Evolutionary conservation across 176 grass and related monocot species (phyloP).

Genomic region (Zea luxurians): DNA sequence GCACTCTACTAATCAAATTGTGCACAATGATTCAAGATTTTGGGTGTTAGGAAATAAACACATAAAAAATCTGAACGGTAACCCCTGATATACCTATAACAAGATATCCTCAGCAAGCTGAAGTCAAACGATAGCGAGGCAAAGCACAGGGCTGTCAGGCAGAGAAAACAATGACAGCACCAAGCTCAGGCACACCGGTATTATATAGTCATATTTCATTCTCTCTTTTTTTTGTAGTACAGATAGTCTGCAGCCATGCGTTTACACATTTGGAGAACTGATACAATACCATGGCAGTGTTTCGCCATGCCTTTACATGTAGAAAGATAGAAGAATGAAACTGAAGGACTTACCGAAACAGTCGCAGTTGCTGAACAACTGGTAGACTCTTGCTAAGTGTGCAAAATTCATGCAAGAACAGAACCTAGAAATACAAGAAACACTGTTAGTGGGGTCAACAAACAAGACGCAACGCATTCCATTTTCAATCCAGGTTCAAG

Average conservation of each 20-base stretch:
- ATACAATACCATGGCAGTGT: background rate
- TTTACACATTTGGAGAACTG: constrained; percentile 26
- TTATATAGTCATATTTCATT: constrained; percentile 24
- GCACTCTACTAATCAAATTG: constrained; percentile 32
- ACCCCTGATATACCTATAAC: constrained; percentile 46
- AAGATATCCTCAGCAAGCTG: constrained; percentile 40
- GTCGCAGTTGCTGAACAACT: constrained; percentile 86
- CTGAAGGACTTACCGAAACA: constrained; percentile 71
- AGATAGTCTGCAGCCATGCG: constrained; percentile 19
- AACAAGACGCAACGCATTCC: constrained; percentile 26
- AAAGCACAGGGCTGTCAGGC: constrained; percentile 38
- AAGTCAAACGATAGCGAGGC: constrained; percentile 39
- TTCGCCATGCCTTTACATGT: constrained; percentile 3
- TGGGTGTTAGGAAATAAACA: constrained; percentile 11
- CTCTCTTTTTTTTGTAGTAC: constrained; percentile 24
- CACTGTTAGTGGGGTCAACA: constrained; percentile 28
- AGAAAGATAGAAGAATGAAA: constrained; percentile 14
- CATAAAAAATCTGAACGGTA: constrained; percentile 29
- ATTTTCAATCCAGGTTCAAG: constrained; percentile 22
- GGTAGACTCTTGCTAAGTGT: constrained; percentile 94
- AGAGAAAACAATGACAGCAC: constrained; percentile 39
- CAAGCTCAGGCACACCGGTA: constrained; percentile 33
- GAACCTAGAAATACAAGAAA: constrained; percentile 61
- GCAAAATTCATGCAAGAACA: constrained; percentile 98
- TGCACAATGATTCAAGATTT: background rate